Conservation (phyloP, 176 grass and related monocot genomes). For the Oryza nivara region DNA sequence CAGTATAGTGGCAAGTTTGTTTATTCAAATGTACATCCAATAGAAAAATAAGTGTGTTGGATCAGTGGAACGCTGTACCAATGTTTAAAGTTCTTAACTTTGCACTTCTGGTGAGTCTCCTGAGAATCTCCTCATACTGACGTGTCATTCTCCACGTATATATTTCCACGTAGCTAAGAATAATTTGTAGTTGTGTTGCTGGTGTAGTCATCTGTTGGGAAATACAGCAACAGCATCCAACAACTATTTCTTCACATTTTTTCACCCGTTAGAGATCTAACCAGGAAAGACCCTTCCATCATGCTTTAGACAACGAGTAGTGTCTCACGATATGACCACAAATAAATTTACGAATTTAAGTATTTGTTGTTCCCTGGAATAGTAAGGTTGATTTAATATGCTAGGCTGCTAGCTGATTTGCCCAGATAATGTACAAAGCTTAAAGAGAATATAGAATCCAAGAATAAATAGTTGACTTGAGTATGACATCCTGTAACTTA, state of each 20-base stretch:
- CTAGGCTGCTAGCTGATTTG: not conserved
- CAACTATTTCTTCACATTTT: not conserved
- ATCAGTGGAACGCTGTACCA: not conserved
- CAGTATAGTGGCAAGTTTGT: not conserved
- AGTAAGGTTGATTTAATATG: not conserved
- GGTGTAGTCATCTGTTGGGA: not conserved
- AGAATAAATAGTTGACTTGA: slow-evolving; percentile 6
- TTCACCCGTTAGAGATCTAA: not conserved
- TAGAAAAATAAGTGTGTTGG: not conserved
- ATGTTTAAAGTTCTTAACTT: not conserved
- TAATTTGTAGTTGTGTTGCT: not conserved
- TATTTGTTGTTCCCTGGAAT: not conserved
- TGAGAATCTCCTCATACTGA: slow-evolving; percentile 13
- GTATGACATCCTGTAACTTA: not conserved
- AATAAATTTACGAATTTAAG: not conserved
- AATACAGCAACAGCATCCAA: not conserved
- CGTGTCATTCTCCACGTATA: not conserved
- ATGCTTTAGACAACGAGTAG: not conserved
- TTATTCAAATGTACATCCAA: not conserved
- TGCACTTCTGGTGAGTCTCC: not conserved
- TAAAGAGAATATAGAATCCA: not conserved
- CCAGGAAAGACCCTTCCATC: not conserved
- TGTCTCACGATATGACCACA: not conserved
- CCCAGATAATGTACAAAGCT: not conserved
- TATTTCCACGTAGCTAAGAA: not conserved